Base-by-base conservation (phyloP, 345 rosid genomes). In the Murraya koenigii region DNA sequence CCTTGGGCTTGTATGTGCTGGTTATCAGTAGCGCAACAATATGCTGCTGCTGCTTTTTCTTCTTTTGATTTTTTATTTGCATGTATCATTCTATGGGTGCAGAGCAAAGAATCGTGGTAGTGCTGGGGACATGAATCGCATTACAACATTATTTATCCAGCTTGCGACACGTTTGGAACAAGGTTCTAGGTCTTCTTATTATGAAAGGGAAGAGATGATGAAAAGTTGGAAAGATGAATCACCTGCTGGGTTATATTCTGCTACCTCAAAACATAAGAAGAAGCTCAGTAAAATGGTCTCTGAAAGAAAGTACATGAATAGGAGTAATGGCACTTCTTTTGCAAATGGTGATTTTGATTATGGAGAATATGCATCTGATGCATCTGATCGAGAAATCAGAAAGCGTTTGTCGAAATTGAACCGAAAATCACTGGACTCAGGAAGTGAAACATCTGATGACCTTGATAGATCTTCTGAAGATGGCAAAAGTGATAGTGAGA, bases 371-470 rank as follows among this genome's bases (percentile, higher is more conserved):
- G 92, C 88, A 86, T 92, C 99, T 72, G 92, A 86, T 87, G 92
- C 88, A 85, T 92, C 99, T 73, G 99, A 95, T 84, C 87, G 90
- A 77, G 99, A 95, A 90, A 91, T 95, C 72, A 92, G 83, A 85
- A 91, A 87, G 79, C 96, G 94, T 25, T 87, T 95, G 79, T 89
- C 93, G 79, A 96, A 87, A 82, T 86, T 93, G 85, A 94, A 97
- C 71, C 86, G 90, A 68, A 97, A 80, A 83, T 90, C 97, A 14
- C 80, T 94, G 84, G 89, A 88, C 79, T 94, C 99, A 5, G 98
- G 88, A 83, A 91, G 92, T 83, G 99, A 97, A 82, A 90, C 98
- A 82, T 94, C 99, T 78, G 94, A 93, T 78, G 97, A 90, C 44
- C 77, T 84, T 76, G 90, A 83, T 38, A 82, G 76, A 71, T 92